Base-by-base conservation (phyloP, 2,329 filamentous ascomycete species). In the Cadophora gregata region DNA sequence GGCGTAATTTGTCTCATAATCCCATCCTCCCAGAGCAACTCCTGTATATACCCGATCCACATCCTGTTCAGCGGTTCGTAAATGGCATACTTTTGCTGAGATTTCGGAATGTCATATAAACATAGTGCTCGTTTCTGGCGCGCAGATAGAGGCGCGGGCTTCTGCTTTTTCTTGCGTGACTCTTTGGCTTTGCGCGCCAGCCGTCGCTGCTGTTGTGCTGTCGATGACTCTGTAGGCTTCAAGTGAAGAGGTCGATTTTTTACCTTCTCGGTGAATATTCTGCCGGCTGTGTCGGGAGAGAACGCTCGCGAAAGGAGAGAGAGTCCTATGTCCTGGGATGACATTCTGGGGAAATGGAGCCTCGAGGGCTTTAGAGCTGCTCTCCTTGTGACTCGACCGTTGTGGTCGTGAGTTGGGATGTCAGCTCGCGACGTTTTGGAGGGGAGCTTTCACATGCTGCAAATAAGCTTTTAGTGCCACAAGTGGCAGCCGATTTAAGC, bases 11-110 rank as follows among this genome's bases (percentile, higher is more conserved):
- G 62, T 42, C 68, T 56, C 60, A 64, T 69, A 48, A 48, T 42
- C 70, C 63, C 64, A 45, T 69, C 69, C 72, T 74, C 67, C 70
- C 70, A 91, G 1, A 98, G 80, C 0, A 97, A 82, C 72, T 97
- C 94, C 63, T 89, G 87, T 75, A 96, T 91, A 79, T 99, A 99
- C 3, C 86, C 89, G 45, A 89, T 79, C 96, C 96, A 99, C 70
- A 99, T 82, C 19, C 79, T 79, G 77, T 96, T 88, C 71, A 99
- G 80, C 0, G 91, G 90, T 72, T 88, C 85, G 77, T 96, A 98
- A 36, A 95, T 85, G 4, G 83, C 83, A 75, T 96, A 96, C 69
- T 88, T 89, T 71, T 86, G 85, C 64, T 90, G 87, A 42, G 85
- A 80, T 67, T 87, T 87, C 0, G 91, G 90, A 6, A 97, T 85